Percentiles rank a stretch among this genome's conserved stretches.
Conservation (phyloP, 1,139 yeast genomes). For the Sugiyamaella grinbergsii region DNA sequence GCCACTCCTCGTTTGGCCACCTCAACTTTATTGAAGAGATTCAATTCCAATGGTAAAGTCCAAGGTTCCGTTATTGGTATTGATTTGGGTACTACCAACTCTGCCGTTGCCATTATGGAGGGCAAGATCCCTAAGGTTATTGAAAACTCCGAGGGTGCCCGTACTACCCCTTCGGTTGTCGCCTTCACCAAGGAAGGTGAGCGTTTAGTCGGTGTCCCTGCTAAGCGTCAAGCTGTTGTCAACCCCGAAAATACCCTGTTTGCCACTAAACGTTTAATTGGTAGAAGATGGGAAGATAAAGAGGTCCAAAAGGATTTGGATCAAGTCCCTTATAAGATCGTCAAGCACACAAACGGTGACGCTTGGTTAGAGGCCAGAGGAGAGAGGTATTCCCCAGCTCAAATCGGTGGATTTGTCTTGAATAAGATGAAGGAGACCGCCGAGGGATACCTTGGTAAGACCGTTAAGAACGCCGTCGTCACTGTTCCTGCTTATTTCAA, state of each 20-base stretch:
- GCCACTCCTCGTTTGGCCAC: conserved; percentile 15
- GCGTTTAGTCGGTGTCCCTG: conserved; percentile 96
- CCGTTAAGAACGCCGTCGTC: conserved; percentile 88
- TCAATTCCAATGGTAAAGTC: conserved; percentile 45
- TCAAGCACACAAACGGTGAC: conserved; percentile 95
- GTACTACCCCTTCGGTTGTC: conserved; percentile 98
- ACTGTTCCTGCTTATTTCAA: conserved; percentile 98
- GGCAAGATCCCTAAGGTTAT: conserved; percentile 96
- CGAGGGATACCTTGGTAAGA: conserved; percentile 83
- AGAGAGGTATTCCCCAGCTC: conserved; percentile 86
- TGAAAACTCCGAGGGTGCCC: conserved; percentile 98
- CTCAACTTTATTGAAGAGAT: conserved; percentile 28
- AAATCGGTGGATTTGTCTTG: conserved; percentile 95
- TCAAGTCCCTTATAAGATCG: conserved; percentile 96
- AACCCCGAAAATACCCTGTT: conserved; percentile 97
- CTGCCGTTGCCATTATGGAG: conserved; percentile 98
- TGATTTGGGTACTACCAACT: conserved; percentile 98
- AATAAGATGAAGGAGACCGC: conserved; percentile 98
- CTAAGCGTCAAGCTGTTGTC: conserved; percentile 98
- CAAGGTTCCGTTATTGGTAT: conserved; percentile 87
- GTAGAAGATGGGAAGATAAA: conserved; percentile 93
- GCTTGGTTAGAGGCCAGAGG: conserved; percentile 99
- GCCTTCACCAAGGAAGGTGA: conserved; percentile 97
- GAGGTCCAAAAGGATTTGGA: conserved; percentile 97
- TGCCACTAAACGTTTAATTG: conserved; percentile 98